phyloP scores from a whole-genome alignment of 257 asterid species.

The Galeopsis tetrahit region DNA sequence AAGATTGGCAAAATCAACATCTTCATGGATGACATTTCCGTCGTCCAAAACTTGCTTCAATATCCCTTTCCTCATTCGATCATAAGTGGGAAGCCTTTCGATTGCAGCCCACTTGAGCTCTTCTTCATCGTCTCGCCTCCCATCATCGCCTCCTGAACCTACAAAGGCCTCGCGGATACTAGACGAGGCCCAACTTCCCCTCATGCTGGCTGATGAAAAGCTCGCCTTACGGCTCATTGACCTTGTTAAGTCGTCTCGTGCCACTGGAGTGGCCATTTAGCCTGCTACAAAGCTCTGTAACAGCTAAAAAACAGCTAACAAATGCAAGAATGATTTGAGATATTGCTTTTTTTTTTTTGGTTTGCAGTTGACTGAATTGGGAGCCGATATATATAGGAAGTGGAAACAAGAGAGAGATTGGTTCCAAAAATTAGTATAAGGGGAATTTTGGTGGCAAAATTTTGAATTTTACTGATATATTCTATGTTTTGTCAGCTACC shows the following conservation, averaged over 20 bases:
- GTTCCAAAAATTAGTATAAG: slow-evolving; percentile 44
- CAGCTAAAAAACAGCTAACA: slow-evolving; percentile 13
- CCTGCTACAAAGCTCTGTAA: slow-evolving; percentile 35
- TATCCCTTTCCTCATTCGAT: slow-evolving; percentile 71
- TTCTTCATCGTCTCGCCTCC: slow-evolving; percentile 68
- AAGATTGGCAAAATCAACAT: slow-evolving; percentile 64
- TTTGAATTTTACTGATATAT: slow-evolving; percentile 18
- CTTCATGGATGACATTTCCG: slow-evolving; percentile 65
- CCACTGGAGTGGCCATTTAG: slow-evolving; percentile 58
- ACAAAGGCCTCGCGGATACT: slow-evolving; percentile 65
- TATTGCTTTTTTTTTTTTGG: no score
- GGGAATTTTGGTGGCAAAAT: slow-evolving; percentile 17
- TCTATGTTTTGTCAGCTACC: slow-evolving; percentile 43
- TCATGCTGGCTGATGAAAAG: slow-evolving; percentile 58
- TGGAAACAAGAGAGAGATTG: slow-evolving; percentile 12
- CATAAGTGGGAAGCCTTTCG: slow-evolving; percentile 83
- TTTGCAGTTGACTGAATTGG: slow-evolving; percentile 30
- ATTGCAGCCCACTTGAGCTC: slow-evolving; percentile 89
- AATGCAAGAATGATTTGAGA: not conserved
- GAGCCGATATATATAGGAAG: slow-evolving; percentile 31
- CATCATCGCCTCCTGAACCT: slow-evolving; percentile 70
- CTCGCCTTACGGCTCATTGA: slow-evolving; percentile 64
- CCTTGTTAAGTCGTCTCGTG: slow-evolving; percentile 61
- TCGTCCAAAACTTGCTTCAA: slow-evolving; percentile 64
- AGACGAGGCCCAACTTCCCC: slow-evolving; percentile 66